Percentiles rank a stretch among this genome's conserved stretches.
phyloP scores from a whole-genome alignment of 2,329 filamentous ascomycete species.

The Pseudogymnoascus sp. region DNA sequence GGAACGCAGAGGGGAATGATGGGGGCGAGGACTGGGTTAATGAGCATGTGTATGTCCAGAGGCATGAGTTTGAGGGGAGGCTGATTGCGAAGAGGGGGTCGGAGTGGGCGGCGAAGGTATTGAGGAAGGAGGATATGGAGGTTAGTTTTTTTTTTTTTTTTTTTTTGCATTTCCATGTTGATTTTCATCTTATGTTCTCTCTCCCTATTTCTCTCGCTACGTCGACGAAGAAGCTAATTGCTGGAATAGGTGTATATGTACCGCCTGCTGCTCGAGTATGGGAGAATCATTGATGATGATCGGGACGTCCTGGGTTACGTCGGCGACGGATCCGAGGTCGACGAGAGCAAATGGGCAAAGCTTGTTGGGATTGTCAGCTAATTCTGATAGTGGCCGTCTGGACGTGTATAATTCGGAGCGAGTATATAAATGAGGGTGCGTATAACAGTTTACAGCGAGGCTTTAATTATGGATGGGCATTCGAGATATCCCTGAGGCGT shows the following conservation, averaged over 20 bases:
- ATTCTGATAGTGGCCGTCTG: neutral
- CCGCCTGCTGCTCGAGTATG: conserved; percentile 58
- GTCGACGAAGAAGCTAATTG: conserved; percentile 22
- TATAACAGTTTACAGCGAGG: neutral
- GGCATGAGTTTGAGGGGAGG: conserved; percentile 48
- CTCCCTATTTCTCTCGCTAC: conserved; percentile 6
- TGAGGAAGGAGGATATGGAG: conserved; percentile 65
- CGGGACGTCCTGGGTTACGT: conserved; percentile 28
- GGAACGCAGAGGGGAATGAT: conserved; percentile 36
- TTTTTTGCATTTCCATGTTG: no score
- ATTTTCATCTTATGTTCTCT: neutral
- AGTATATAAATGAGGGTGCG: neutral
- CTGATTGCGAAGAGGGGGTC: conserved; percentile 57
- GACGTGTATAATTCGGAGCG: neutral
- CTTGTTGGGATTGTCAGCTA: neutral
- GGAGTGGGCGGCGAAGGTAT: conserved; percentile 62
- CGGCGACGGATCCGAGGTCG: conserved; percentile 26
- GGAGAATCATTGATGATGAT: conserved; percentile 31
- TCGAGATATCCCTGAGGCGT: neutral
- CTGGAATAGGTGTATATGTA: conserved; percentile 45
- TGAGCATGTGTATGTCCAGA: conserved; percentile 26
- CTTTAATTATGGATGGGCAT: neutral
- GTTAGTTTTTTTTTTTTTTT: conserved; percentile 45
- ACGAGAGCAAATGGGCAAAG: conserved; percentile 13
- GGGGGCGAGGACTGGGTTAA: conserved; percentile 39